phyloP scores from a whole-genome alignment of 169 alveolate genomes.

The Cryptosporidium tyzzeri region DNA sequence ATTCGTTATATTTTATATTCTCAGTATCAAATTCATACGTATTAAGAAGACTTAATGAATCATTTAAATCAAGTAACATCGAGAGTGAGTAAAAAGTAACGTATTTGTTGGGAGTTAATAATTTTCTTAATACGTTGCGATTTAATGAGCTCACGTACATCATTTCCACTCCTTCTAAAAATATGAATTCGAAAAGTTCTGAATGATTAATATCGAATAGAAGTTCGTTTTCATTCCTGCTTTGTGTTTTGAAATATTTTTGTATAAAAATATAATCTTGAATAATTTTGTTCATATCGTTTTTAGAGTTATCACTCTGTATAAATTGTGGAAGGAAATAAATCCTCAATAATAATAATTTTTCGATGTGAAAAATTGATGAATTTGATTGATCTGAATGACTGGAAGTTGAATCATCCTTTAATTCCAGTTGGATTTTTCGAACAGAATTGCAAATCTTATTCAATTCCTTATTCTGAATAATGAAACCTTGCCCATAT shows the following conservation, averaged over 20 bases:
- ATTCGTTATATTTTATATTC: not conserved
- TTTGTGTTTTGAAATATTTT: not conserved
- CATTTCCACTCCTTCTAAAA: constrained; percentile 38
- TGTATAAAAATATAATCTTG: not conserved
- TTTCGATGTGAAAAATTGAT: constrained; percentile 32
- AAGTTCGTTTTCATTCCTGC: not conserved
- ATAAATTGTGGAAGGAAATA: not conserved
- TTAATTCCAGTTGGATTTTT: constrained; percentile 20
- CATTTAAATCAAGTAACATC: constrained; percentile 1
- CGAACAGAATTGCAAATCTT: constrained; percentile 11
- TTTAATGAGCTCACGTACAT: not conserved
- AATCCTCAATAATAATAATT: not conserved
- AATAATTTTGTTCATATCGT: constrained; percentile 7
- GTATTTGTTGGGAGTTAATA: constrained; percentile 32
- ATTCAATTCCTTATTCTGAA: not conserved
- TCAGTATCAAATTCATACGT: not conserved
- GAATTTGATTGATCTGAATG: not conserved
- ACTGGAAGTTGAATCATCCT: not conserved
- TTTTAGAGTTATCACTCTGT: not conserved
- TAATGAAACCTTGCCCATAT: not conserved
- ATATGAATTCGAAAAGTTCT: constrained; percentile 21
- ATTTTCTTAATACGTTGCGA: not conserved
- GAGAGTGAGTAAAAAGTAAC: not conserved
- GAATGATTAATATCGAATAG: constrained; percentile 12
- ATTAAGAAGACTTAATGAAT: not conserved